Evolutionary conservation across 2,329 filamentous ascomycete genomes (phyloP).

Genomic region (Pyricularia pennisetigena): DNA sequence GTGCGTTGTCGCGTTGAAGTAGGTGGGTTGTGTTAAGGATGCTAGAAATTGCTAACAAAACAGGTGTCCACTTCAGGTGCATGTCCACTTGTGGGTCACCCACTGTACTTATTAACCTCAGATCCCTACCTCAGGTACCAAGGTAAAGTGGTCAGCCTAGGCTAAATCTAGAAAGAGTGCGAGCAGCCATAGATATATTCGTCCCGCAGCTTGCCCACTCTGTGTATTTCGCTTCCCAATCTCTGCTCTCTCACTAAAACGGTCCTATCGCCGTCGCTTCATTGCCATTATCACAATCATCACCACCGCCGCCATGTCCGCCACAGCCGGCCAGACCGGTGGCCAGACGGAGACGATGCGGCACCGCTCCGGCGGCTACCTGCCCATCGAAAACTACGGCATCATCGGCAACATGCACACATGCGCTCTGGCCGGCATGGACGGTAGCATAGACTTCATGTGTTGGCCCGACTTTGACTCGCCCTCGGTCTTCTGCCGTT

Average conservation of each 20-base stretch:
- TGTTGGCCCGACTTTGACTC: slow-evolving; percentile 77
- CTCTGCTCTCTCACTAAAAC: not conserved
- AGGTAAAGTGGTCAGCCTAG: not conserved
- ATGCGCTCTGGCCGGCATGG: slow-evolving; percentile 64
- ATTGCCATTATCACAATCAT: not conserved
- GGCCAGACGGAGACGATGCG: slow-evolving; percentile 16
- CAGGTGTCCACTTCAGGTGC: too few relatives aligned
- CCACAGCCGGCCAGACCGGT: not conserved
- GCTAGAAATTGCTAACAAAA: too few relatives aligned
- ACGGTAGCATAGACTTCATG: slow-evolving; percentile 68
- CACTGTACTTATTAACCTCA: too few relatives aligned
- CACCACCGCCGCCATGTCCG: not conserved
- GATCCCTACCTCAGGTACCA: not conserved
- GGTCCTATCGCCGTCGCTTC: not conserved
- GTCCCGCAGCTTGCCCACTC: not conserved
- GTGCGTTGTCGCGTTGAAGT: too few relatives aligned
- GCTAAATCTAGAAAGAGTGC: not conserved
- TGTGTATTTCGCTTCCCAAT: not conserved
- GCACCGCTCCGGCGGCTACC: slow-evolving; percentile 32
- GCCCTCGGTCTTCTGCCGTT: slow-evolving; percentile 63
- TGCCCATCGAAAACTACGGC: slow-evolving; percentile 66
- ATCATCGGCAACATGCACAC: slow-evolving; percentile 76
- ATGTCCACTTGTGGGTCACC: too few relatives aligned
- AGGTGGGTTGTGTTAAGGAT: too few relatives aligned
- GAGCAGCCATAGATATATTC: not conserved